Base-by-base conservation (phyloP, 2,329 filamentous ascomycete species). In the Thielaviopsis euricoi region DNA sequence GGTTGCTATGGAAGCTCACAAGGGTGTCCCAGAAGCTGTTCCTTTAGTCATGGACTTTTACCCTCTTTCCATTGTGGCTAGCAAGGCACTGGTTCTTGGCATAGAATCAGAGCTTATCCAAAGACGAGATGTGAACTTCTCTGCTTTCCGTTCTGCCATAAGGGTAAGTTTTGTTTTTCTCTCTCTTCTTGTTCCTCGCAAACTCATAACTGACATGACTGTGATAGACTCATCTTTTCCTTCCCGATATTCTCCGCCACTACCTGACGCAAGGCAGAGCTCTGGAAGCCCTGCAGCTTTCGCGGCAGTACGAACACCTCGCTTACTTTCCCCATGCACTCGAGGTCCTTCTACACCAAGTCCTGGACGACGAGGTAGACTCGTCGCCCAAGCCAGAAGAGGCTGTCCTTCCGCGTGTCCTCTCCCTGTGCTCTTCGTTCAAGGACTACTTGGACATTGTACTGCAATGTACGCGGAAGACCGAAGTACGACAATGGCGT, bases 401-500 rank as follows among this genome's bases (percentile, higher is more conserved):
- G 68, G 74, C 85, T 64, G 71, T 86, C 63, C 66, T 90, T 65
- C 78, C 82, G 65, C 70, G 83, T 3, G 81, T 84, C 1, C 68
- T 83, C 22, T 83, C 80, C 0, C 74, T 84, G 9, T 68, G 83
- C 59, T 86, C 86, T 0, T 87, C 84, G 1, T 86, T 89, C 69
- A 85, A 83, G 58, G 82, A 89, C 59, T 98, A 96, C 66, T 82
- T 97, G 17, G 91, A 97, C 65, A 93, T 97, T 59, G 85, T 98
- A 23, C 86, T 98, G 21, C 93, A 95, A 71, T 98, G 93, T 71
- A 96, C 93, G 1, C 85, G 93, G 57, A 98, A 98, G 71, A 98
- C 93, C 0, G 93, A 98, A 67, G 83, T 95, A 7, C 83, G 91
- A 46, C 95, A 89, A 58, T 98, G 93, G 93, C 83, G 86, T 60